Base-by-base conservation (phyloP, 2,329 filamentous ascomycete species). In the Colletotrichum australisinense region DNA sequence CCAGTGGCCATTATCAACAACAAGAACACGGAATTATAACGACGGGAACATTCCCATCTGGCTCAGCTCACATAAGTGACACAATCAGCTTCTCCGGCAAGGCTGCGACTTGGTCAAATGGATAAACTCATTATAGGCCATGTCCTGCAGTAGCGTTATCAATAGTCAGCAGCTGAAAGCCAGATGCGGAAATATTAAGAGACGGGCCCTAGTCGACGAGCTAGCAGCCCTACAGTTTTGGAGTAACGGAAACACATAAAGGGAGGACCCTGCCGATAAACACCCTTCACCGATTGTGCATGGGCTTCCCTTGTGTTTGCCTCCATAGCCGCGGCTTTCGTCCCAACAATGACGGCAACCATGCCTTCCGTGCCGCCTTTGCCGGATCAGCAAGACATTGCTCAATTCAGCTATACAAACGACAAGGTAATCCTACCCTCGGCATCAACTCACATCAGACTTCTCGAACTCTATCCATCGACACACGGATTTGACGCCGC, bases 391-490 rank as follows among this genome's bases (percentile, higher is more conserved):
- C 59, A 56, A 42, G 28, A 28, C 63, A 30, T 35, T 38, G 24
- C n/a, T 38, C 22, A 22, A 12, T 69, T 69, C 53, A 53, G 24
- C 53, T 72, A 69, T 52, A 35, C n/a, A 9, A 4, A 58, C n/a
- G 11, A 49, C 56, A 26, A 22, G 26, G 69, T 35, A 30, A 53
- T 26, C 53, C 60, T 75, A n/a, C 67, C 72, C 4, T 67, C 67
- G n/a, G 63, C 55, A 42, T 67, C 53, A 19, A 74, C 53, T 5
- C 67, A 75, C 49, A 75, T 74, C 58, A 71, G 74, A 30, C 32
- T 75, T 19, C 64, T 74, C 24, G 53, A 68, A 56, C 64, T 75
- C 55, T 67, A 67, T 35, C 60, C 63, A 4, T 46, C 65, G 22
- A 46, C 19, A 30, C 42, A 32, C 46, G 35, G 49, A 55, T 46